phyloP scores from a whole-genome alignment of 2,329 filamentous ascomycete species.

The Tolypocladium tundrense region DNA sequence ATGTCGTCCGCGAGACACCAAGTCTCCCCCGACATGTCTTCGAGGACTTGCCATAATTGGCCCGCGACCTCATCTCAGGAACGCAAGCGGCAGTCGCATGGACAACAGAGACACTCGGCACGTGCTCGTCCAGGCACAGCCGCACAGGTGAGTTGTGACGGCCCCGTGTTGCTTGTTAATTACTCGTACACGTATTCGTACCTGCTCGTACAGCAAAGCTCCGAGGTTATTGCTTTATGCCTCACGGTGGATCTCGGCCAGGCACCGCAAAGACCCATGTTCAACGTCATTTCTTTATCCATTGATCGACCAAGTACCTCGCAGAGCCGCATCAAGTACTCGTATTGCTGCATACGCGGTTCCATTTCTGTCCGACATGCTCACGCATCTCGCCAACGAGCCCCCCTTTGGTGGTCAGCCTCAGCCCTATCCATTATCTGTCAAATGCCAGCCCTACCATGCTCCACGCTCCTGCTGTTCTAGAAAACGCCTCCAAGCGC shows the following conservation, averaged over 20 bases:
- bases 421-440: background rate
- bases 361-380: background rate
- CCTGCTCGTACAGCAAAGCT: too few relatives aligned
- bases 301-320: background rate
- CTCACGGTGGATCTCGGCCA: too few relatives aligned
- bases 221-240: too few relatives aligned
- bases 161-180: too few relatives aligned
- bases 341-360: background rate
- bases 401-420: background rate
- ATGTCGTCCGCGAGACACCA: too few relatives aligned
- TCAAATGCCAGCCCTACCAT: background rate
- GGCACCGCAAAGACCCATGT: too few relatives aligned
- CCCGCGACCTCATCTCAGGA: background rate
- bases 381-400: background rate
- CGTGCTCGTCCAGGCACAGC: background rate
- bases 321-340: background rate
- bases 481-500: background rate
- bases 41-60: too few relatives aligned
- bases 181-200: too few relatives aligned
- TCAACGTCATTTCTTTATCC: too few relatives aligned
- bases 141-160: too few relatives aligned
- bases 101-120: background rate
- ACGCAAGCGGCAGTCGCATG: background rate
- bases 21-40: too few relatives aligned
- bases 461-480: background rate